These are phyloP conservation scores for barrel medic (Medicago truncatula) DNA, from an alignment of 306 rosid species.

Conservation along the genomic window MtrunA17r5.0-ANR NC_053042.1:49021001-49021500, in stretches of 20 bases:
- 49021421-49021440: too few relatives aligned
- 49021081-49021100: slow-evolving; percentile 17
- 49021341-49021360: too few relatives aligned
- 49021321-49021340: too few relatives aligned
- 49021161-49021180: slow-evolving; percentile 17
- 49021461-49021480: too few relatives aligned
- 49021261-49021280: too few relatives aligned
- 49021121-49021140: slow-evolving; percentile 23
- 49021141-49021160: slow-evolving; percentile 19
- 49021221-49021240: slow-evolving; percentile 4
- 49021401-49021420: too few relatives aligned
- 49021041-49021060: slow-evolving; percentile 23
- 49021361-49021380: too few relatives aligned
- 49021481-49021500: too few relatives aligned
- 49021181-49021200: neutral
- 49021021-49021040: slow-evolving; percentile 1
- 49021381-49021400: too few relatives aligned
- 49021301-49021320: too few relatives aligned
- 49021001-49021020: slow-evolving; percentile 36
- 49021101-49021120: slow-evolving; percentile 41
- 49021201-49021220: slow-evolving; percentile 26
- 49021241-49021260: neutral
- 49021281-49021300: too few relatives aligned
- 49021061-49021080: slow-evolving; percentile 38
- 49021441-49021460: too few relatives aligned